These are phyloP conservation scores for Westerdykella sp. DNA, from an alignment of 2,329 filamentous ascomycete species.

Conservation along the genomic window DNA sequence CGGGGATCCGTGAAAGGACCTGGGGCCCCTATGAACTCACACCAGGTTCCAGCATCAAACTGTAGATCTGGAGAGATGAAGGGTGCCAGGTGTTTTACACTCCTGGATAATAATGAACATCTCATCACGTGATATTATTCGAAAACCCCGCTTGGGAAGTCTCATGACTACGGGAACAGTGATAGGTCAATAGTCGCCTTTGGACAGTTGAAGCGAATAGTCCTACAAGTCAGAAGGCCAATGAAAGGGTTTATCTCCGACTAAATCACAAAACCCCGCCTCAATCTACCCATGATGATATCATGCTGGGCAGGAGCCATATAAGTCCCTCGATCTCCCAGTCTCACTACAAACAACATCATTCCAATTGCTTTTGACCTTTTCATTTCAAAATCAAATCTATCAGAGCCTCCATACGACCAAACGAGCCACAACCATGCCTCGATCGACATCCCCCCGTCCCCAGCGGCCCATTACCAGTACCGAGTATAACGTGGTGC, in stretches of 20 bases:
- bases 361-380: not conserved
- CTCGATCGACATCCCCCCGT: not conserved
- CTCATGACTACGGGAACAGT: no score
- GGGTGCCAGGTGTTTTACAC: no score
- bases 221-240: no score
- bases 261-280: not conserved
- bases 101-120: no score
- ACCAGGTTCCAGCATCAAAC: no score
- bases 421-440: not conserved
- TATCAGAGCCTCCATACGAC: not conserved
- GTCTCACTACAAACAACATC: not conserved
- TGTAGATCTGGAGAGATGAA: no score
- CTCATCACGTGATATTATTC: no score
- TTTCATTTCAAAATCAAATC: not conserved
- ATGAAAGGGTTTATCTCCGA: not conserved
- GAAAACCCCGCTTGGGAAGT: no score
- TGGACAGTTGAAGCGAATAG: no score
- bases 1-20: no score
- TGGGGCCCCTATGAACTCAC: no score
- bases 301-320: not conserved
- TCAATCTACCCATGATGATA: not conserved
- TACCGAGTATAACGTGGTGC: not conserved
- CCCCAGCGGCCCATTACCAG: not conserved
- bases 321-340: not conserved
- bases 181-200: no score